Evolutionary conservation across 495 filamentous ascomycete genomes (phyloP).

Genomic region (Pseudotulostoma volvatum): DNA sequence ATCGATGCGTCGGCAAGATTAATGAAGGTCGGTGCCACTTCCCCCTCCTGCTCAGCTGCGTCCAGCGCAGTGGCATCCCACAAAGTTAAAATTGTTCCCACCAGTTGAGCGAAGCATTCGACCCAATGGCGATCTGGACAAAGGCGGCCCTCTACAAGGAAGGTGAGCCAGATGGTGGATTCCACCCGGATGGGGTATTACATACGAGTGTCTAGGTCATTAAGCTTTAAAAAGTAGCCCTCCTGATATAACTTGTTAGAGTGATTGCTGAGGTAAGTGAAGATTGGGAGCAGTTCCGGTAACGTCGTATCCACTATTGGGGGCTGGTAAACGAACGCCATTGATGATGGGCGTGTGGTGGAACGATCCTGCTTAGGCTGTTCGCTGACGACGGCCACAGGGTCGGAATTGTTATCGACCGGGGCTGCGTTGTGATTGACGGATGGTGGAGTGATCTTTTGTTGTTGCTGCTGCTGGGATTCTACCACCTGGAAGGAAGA

Average conservation of each 20-base stretch:
- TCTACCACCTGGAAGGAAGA: background rate
- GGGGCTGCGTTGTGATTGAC: background rate
- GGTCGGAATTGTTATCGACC: background rate
- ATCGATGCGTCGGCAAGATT: conserved; percentile 95
- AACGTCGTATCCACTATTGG: conserved; percentile 78
- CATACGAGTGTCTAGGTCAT: conserved; percentile 81
- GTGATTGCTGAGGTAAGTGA: conserved; percentile 86
- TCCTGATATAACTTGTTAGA: conserved; percentile 94
- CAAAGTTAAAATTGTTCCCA: conserved; percentile 83
- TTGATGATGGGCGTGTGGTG: conserved; percentile 41
- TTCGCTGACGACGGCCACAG: background rate
- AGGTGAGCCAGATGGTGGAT: too few species aligned
- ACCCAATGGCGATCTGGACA: conserved; percentile 79
- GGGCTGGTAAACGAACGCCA: conserved; percentile 70
- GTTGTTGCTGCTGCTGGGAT: background rate
- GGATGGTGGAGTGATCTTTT: too few species aligned
- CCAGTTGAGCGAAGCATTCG: conserved; percentile 93
- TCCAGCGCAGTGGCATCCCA: conserved; percentile 95
- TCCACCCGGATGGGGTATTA: too few species aligned
- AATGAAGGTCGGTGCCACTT: conserved; percentile 87
- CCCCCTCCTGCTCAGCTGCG: conserved; percentile 62
- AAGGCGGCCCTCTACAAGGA: conserved; percentile 57
- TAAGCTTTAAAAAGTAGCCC: conserved; percentile 90
- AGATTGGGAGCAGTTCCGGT: conserved; percentile 86
- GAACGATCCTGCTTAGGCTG: conserved; percentile 15